phyloP scores from a whole-genome alignment of 768 basidiomycete species.

The Russula griseocarnosa region DNA sequence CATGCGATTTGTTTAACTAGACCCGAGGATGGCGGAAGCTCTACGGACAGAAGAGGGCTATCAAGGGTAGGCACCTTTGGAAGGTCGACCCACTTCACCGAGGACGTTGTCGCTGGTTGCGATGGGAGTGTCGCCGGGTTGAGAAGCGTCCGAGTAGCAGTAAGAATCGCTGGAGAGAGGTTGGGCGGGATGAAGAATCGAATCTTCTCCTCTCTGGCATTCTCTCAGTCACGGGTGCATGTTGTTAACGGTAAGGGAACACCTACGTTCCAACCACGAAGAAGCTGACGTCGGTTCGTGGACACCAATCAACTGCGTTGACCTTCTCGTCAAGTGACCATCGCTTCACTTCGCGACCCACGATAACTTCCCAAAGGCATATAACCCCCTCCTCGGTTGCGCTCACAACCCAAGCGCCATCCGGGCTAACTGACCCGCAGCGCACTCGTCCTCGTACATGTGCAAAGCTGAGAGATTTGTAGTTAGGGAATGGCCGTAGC shows the following conservation, averaged over 20 bases:
- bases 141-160: conserved; percentile 58
- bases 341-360: conserved; percentile 81
- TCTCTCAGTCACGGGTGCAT: conserved; percentile 6
- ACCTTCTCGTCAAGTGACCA: conserved; percentile 82
- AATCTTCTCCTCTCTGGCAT: conserved; percentile 68
- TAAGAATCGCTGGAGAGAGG: conserved; percentile 53
- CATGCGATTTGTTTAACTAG: conserved; percentile 78
- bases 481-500: conserved; percentile 90
- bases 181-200: conserved; percentile 81
- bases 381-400: conserved; percentile 88
- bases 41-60: conserved; percentile 55
- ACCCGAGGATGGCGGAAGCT: conserved; percentile 62
- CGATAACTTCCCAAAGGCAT: conserved; percentile 85
- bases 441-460: conserved; percentile 69
- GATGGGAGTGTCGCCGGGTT: conserved; percentile 63
- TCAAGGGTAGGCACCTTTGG: conserved; percentile 45
- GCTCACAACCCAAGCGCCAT: conserved; percentile 87
- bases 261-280: conserved; percentile 79
- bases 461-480: conserved; percentile 64
- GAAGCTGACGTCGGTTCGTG: conserved; percentile 73
- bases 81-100: conserved; percentile 64
- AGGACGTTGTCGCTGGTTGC: conserved; percentile 51
- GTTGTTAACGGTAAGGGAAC: not conserved
- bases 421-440: conserved; percentile 75
- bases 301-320: conserved; percentile 90